These are phyloP conservation scores for Medicago ruthenica DNA, from an alignment of 306 rosid genomes.

Conservation along the genomic window DNA sequence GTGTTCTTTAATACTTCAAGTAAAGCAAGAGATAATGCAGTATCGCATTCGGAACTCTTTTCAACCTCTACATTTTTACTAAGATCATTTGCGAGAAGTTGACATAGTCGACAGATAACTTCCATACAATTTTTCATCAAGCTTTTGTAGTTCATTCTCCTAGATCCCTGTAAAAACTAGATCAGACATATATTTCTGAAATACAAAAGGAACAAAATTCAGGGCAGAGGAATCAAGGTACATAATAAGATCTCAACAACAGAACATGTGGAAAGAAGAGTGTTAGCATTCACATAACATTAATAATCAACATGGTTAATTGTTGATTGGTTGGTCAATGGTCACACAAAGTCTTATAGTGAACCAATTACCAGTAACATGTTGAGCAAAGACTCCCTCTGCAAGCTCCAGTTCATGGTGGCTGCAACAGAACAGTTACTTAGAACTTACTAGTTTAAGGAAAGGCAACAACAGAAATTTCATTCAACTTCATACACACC, in stretches of 20 bases:
- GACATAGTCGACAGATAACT: constrained; percentile 64
- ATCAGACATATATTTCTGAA: constrained; percentile 38
- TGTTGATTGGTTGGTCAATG: constrained; percentile 35
- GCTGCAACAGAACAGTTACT: constrained; percentile 62
- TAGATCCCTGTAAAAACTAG: constrained; percentile 68
- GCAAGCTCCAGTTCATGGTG: constrained; percentile 64
- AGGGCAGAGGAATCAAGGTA: constrained; percentile 31
- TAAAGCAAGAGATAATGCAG: constrained; percentile 59
- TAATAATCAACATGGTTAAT: constrained; percentile 32
- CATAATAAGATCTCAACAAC: constrained; percentile 39
- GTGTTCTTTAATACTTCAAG: constrained; percentile 66
- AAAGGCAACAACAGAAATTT: constrained; percentile 28
- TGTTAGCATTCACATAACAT: constrained; percentile 10
- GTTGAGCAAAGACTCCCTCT: constrained; percentile 84
- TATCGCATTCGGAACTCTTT: constrained; percentile 47
- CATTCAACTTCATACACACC: constrained; percentile 57
- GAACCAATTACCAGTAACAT: constrained; percentile 67
- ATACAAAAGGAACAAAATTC: constrained; percentile 11
- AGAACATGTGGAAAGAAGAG: constrained; percentile 18
- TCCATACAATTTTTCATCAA: constrained; percentile 71
- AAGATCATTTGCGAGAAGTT: constrained; percentile 52
- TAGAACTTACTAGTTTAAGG: constrained; percentile 37
- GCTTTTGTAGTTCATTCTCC: constrained; percentile 72
- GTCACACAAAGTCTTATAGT: constrained; percentile 32
- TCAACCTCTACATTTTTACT: constrained; percentile 42